Evolutionary conservation across 192 early-diverging fungal genomes (phyloP), one percentile per base, ranked within the genome.

Genomic region (Umbelopsis sp.): DNA sequence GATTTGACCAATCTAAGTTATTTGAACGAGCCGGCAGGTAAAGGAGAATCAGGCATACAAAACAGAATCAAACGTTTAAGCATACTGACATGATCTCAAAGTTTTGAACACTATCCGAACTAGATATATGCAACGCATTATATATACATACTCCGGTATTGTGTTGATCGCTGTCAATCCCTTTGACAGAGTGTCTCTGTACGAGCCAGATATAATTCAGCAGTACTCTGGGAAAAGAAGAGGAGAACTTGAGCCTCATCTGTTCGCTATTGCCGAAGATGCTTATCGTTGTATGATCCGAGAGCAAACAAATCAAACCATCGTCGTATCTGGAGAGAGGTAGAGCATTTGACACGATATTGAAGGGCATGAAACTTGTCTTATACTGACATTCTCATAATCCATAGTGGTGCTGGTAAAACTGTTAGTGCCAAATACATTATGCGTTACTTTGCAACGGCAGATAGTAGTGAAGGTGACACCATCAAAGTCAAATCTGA

Each of bases 81-180:
- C 35, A 35, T 48, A 46, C 30, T 65, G 41, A 64, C 45, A n/a
- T 11, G 16, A 50, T 64, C 52, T 69, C 13, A 37, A 49, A 84
- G 97, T 99, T 6, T 90, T 99, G 30, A 91, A 97, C 81, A 97
- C 94, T 78, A 91, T 99, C 80, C 85, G 84, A 64, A 87, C 94
- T 33, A 89, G 97, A 58, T 99, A 98, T 76, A 78, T 85, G 8
- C 91, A 95, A 78, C 90, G 93, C 73, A 92, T 92, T 79, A 99
- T 99, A 74, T 99, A 99, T 84, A 99, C 97, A 11, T 99, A 99
- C 77, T 98, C 96, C 44, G 97, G 97, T 47, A 97, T 99, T 64
- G 98, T 99, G 27, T 81, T 99, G 66, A 96, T 99, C 71, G 98
- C 98, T 49, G 91, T 95, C 76, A 99, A 99, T 69, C 98, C 98